These are phyloP conservation scores for Echinosophora koreensis DNA, from an alignment of 306 rosid genomes.

Conservation along the genomic window DNA sequence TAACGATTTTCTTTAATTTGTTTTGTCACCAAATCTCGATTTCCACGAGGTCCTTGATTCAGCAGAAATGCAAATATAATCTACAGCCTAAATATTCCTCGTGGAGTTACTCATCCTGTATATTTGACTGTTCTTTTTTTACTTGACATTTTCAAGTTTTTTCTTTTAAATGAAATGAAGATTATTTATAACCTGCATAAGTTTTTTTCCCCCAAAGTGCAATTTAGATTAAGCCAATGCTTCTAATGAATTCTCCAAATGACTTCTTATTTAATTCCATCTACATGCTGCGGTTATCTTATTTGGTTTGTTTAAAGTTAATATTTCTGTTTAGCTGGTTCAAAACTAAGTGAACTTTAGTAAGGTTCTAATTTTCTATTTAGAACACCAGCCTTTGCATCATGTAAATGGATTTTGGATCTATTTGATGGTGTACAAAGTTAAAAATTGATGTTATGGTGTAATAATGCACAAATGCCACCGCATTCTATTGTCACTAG, in stretches of 20 bases:
- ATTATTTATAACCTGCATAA: neutral
- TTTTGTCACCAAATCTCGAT: neutral
- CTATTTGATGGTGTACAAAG: conserved; percentile 3
- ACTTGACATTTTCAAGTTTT: neutral
- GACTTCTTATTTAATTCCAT: conserved; percentile 3
- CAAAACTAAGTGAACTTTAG: neutral
- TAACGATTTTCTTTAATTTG: conserved; percentile 6
- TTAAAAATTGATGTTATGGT: neutral
- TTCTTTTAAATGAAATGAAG: conserved; percentile 22
- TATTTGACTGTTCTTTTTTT: neutral
- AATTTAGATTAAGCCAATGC: neutral
- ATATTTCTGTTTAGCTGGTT: conserved; percentile 2
- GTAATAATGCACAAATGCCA: neutral
- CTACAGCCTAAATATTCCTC: conserved; percentile 7
- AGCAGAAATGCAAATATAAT: conserved; percentile 5
- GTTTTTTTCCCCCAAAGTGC: neutral
- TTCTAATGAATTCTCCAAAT: neutral
- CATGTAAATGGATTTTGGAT: neutral
- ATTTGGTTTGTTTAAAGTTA: neutral
- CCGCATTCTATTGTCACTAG: neutral
- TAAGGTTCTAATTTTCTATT: neutral
- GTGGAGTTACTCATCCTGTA: neutral
- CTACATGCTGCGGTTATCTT: neutral
- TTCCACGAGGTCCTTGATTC: conserved; percentile 29
- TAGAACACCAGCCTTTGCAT: conserved; percentile 2